Evolutionary conservation across 2,329 filamentous ascomycete species (phyloP).

Genomic region (Colletotrichum sojae): DNA sequence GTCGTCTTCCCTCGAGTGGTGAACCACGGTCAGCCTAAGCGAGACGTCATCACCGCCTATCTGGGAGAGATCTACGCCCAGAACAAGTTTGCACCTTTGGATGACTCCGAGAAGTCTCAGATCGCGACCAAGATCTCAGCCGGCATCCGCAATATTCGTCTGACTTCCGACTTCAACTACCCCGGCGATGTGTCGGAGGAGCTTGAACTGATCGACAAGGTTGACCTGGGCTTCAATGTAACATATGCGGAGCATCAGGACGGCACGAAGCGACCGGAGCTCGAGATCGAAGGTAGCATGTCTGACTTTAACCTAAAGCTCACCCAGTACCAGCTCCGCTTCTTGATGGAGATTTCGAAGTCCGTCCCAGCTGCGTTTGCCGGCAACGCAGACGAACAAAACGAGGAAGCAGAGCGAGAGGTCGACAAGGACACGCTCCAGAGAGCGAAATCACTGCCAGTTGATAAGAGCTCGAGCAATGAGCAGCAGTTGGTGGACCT

Average conservation of each 20-base stretch:
- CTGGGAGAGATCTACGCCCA: conserved; percentile 97
- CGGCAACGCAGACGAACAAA: conserved; percentile 78
- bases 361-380: conserved; percentile 91
- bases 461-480: conserved; percentile 51
- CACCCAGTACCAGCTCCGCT: conserved; percentile 92
- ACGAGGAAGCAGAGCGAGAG: conserved; percentile 82
- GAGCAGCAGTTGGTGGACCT: conserved; percentile 67
- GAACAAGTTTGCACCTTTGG: conserved; percentile 89
- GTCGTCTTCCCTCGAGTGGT: conserved; percentile 91
- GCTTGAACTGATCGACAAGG: conserved; percentile 96
- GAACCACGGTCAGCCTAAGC: conserved; percentile 75
- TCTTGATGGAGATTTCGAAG: conserved; percentile 87
- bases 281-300: conserved; percentile 92
- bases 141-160: conserved; percentile 90
- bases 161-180: conserved; percentile 93
- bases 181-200: conserved; percentile 80
- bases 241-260: conserved; percentile 90
- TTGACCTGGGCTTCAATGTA: conserved; percentile 93
- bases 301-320: conserved; percentile 92
- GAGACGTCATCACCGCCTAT: conserved; percentile 92
- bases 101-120: conserved; percentile 80
- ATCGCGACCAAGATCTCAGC: conserved; percentile 91
- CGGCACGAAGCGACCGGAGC: conserved; percentile 85
- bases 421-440: conserved; percentile 72
- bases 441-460: conserved; percentile 57